Percentiles rank a stretch among this genome's conserved stretches.
phyloP scores from a whole-genome alignment of 176 grass and related monocot species.

The Chrysopogon serrulatus region DNA sequence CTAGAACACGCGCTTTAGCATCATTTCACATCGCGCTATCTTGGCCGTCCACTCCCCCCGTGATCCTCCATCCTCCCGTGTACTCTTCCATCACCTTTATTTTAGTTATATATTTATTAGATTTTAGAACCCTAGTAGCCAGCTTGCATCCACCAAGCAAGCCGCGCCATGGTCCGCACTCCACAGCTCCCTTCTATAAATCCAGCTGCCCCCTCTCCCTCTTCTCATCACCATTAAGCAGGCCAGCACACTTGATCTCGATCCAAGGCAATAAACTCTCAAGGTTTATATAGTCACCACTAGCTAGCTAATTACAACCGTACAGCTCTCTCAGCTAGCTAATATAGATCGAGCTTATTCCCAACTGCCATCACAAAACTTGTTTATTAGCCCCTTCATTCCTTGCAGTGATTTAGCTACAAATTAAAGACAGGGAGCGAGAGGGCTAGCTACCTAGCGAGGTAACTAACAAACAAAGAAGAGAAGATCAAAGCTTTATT shows the following conservation, averaged over 20 bases:
- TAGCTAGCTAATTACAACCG: too few species aligned
- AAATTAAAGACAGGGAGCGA: too few species aligned
- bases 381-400: not conserved
- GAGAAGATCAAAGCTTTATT: not conserved
- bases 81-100: not conserved
- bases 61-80: not conserved
- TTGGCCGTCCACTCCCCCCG: constrained; percentile 12
- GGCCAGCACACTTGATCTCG: not conserved
- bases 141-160: constrained; percentile 31
- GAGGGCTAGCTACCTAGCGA: too few species aligned
- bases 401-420: too few species aligned
- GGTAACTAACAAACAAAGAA: not conserved
- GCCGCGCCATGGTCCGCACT: not conserved
- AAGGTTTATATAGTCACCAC: too few species aligned
- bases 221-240: constrained; percentile 10
- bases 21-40: constrained; percentile 31
- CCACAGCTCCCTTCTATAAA: constrained; percentile 48
- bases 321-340: not conserved
- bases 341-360: too few species aligned
- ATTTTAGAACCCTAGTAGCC: constrained; percentile 29
- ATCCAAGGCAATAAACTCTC: not conserved
- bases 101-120: not conserved
- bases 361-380: too few species aligned
- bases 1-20: constrained; percentile 30
- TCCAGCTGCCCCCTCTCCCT: not conserved